These are phyloP conservation scores for Fusarium sp. DNA, from an alignment of 2,329 filamentous ascomycete species.

Conservation along the genomic window DNA sequence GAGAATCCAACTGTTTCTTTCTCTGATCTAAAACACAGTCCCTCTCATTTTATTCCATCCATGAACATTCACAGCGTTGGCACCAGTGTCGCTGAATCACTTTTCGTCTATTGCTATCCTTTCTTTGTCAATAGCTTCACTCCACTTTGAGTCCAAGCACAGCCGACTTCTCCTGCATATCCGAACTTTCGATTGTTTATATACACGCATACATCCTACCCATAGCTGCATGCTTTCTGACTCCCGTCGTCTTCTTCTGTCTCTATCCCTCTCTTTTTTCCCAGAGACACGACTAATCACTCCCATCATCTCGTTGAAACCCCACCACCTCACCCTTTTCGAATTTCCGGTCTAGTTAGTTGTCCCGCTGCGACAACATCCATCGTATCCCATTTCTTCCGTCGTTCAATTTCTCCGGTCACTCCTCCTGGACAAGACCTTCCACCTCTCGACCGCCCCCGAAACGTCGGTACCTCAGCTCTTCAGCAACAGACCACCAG, in stretches of 20 bases:
- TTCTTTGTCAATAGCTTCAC: slow-evolving; percentile 12
- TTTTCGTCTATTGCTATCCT: background rate
- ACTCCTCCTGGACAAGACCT: background rate
- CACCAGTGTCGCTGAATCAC: background rate
- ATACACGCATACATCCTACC: slow-evolving; percentile 10
- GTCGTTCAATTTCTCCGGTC: slow-evolving; percentile 17
- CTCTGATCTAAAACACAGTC: background rate
- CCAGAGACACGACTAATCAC: background rate
- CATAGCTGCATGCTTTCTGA: background rate
- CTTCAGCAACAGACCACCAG: background rate
- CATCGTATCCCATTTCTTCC: slow-evolving; percentile 19
- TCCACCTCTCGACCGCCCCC: background rate
- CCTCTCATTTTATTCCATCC: background rate
- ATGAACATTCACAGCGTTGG: background rate
- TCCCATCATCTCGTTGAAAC: slow-evolving; percentile 20
- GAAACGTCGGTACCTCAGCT: background rate
- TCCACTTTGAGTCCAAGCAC: slow-evolving; percentile 19
- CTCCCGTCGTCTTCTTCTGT: background rate
- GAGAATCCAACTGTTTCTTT: background rate
- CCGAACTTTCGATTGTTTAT: slow-evolving; percentile 12
- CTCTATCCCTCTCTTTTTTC: background rate
- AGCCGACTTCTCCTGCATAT: slow-evolving; percentile 22
- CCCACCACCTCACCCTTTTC: slow-evolving; percentile 17
- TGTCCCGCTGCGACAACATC: slow-evolving; percentile 14
- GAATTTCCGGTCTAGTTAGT: background rate